These are phyloP conservation scores for Pichia pseudocactophila DNA, from an alignment of 805 yeast species.

Conservation along the genomic window DNA sequence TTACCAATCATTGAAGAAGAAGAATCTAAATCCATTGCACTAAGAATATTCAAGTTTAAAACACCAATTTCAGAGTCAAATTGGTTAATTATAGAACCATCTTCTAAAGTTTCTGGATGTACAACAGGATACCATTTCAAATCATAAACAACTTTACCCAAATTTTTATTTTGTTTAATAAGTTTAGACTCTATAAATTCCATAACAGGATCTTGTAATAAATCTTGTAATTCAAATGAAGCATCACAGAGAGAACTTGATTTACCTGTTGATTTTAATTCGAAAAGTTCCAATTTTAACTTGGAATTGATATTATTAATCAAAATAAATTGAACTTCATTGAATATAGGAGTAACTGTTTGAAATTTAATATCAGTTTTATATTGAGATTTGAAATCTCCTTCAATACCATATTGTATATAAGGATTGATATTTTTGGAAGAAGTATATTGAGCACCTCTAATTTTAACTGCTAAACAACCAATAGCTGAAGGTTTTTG, in stretches of 20 bases:
- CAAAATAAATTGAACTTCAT: conserved; percentile 55
- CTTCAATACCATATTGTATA: conserved; percentile 30
- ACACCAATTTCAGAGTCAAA: conserved; percentile 69
- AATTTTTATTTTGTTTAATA: conserved; percentile 42
- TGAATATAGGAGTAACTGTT: conserved; percentile 52
- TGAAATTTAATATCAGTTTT: conserved; percentile 51
- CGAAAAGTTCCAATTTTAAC: conserved; percentile 44
- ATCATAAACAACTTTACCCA: conserved; percentile 54
- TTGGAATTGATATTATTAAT: conserved; percentile 49
- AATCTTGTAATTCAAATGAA: conserved; percentile 47
- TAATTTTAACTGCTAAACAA: conserved; percentile 53
- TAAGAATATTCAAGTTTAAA: conserved; percentile 51
- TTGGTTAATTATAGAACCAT: conserved; percentile 39
- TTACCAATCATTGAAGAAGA: conserved; percentile 42
- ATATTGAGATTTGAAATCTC: conserved; percentile 17
- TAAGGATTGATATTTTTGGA: conserved; percentile 42
- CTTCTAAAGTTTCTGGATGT: conserved; percentile 32
- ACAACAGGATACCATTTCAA: conserved; percentile 41
- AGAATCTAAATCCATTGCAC: conserved; percentile 49
- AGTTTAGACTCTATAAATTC: conserved; percentile 37
- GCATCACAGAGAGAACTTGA: conserved; percentile 44
- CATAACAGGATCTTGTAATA: conserved; percentile 45
- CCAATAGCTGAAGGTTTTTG: conserved; percentile 64
- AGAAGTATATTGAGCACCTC: conserved; percentile 43
- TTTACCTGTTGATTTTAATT: conserved; percentile 44